phyloP scores from a whole-genome alignment of 371 early-diverging fungal genomes.

The Basidiobolus meristosporus region DNA sequence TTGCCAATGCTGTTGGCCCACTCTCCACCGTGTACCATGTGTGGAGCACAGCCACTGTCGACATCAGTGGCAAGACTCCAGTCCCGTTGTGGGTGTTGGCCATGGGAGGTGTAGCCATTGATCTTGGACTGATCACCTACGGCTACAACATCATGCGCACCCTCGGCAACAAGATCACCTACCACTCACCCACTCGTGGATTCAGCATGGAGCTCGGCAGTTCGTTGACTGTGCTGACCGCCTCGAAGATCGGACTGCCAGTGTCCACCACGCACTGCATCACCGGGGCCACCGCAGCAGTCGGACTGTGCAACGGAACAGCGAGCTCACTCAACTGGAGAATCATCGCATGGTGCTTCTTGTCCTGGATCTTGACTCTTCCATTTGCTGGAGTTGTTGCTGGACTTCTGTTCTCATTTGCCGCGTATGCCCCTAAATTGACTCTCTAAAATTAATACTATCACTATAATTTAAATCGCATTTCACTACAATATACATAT shows the following conservation, averaged over 20 bases:
- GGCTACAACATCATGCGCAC: constrained; percentile 54
- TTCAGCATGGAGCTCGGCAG: no score
- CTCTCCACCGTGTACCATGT: constrained; percentile 44
- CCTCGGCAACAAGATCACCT: constrained; percentile 74
- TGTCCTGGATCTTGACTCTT: constrained; percentile 64
- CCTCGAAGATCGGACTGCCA: constrained; percentile 61
- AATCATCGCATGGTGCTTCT: constrained; percentile 40
- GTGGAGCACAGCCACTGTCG: constrained; percentile 33
- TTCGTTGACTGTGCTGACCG: constrained; percentile 68
- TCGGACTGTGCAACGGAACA: constrained; percentile 62
- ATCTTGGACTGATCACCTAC: constrained; percentile 48
- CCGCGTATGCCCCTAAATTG: constrained; percentile 22
- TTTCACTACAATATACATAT: no score
- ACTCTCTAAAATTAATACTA: not conserved
- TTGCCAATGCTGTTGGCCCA: constrained; percentile 78
- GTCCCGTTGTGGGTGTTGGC: constrained; percentile 61
- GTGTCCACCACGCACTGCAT: constrained; percentile 82
- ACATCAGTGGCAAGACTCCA: constrained; percentile 19
- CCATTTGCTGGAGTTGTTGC: constrained; percentile 50
- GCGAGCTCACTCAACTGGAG: constrained; percentile 63
- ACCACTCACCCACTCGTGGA: constrained; percentile 66
- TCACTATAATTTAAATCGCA: not conserved
- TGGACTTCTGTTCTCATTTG: constrained; percentile 45
- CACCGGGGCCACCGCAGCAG: constrained; percentile 63
- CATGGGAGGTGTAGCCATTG: constrained; percentile 63